Evolutionary conservation across 345 rosid species (phyloP).

Genomic region (Hibiscus syriacus): DNA sequence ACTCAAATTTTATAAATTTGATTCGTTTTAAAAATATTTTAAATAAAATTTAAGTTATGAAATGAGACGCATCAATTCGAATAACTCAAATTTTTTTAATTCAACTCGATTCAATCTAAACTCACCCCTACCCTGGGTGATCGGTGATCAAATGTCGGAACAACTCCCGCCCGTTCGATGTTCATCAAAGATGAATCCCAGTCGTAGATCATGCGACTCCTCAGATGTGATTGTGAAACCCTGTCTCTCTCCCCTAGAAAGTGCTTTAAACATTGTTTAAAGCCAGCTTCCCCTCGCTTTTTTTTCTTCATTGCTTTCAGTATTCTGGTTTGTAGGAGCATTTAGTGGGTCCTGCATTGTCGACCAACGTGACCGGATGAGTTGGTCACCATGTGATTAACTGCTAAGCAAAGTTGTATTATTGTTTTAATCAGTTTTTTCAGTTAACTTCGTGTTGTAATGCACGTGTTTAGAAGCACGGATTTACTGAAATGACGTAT

Average conservation of each 20-base stretch:
- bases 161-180: not conserved
- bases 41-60: too few relatives aligned
- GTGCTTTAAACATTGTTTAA: not conserved
- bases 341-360: constrained; percentile 26
- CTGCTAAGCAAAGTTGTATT: constrained; percentile 24
- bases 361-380: constrained; percentile 50
- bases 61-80: too few relatives aligned
- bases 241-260: too few relatives aligned
- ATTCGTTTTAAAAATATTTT: too few relatives aligned
- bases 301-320: not conserved
- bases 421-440: constrained; percentile 10
- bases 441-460: constrained; percentile 21
- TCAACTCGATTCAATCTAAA: too few relatives aligned
- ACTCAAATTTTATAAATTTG: too few relatives aligned
- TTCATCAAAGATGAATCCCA: not conserved
- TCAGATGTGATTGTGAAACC: constrained; percentile 5
- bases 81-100: too few relatives aligned
- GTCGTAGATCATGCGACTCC: not conserved
- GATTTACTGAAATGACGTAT: too few relatives aligned
- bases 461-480: constrained; percentile 25
- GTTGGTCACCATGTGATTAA: constrained; percentile 56
- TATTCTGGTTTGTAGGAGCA: not conserved
- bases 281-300: not conserved
- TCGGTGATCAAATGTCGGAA: not conserved
- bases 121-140: too few relatives aligned